A percentile compares a stretch with the other conserved stretches of the same genome.
phyloP scores from a whole-genome alignment of 768 basidiomycete genomes.

The Tulasnella sp. region DNA sequence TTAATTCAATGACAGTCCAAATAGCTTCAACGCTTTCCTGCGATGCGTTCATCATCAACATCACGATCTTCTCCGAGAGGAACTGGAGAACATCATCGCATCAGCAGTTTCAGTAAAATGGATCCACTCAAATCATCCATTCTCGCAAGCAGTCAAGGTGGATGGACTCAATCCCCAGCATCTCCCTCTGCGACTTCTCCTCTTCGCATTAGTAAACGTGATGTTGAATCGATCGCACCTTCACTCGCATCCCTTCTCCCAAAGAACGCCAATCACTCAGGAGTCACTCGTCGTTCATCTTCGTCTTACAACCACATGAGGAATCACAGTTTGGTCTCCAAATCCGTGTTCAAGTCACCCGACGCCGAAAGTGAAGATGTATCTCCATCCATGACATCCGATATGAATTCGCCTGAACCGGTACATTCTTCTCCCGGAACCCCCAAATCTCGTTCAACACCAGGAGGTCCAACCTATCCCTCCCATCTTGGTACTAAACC shows the following conservation, averaged over 20 bases:
- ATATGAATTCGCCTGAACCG: not conserved
- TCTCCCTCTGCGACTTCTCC: conserved; percentile 4
- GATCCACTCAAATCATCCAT: conserved; percentile 10
- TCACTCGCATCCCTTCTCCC: not conserved
- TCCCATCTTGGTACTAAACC: not conserved
- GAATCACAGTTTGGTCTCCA: conserved; percentile 66
- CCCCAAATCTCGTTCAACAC: not conserved
- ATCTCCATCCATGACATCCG: conserved; percentile 6
- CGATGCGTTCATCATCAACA: too few species aligned
- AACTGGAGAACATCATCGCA: too few species aligned
- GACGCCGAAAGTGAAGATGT: not conserved
- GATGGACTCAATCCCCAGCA: conserved; percentile 2
- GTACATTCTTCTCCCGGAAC: not conserved
- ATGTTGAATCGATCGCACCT: not conserved
- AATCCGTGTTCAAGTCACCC: conserved; percentile 56
- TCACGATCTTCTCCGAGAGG: too few species aligned
- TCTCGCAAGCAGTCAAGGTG: conserved; percentile 6
- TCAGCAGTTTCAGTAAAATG: too few species aligned
- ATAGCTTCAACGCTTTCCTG: too few species aligned
- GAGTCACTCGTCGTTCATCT: conserved; percentile 48
- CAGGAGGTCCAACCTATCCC: not conserved
- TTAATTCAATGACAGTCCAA: too few species aligned
- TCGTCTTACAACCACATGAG: conserved; percentile 69
- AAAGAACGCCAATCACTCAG: not conserved
- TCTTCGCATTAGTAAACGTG: not conserved